Percentiles rank a stretch among this genome's conserved stretches.
Evolutionary conservation across 768 basidiomycete genomes (phyloP).

Genomic region (Tricholomella constricta): DNA sequence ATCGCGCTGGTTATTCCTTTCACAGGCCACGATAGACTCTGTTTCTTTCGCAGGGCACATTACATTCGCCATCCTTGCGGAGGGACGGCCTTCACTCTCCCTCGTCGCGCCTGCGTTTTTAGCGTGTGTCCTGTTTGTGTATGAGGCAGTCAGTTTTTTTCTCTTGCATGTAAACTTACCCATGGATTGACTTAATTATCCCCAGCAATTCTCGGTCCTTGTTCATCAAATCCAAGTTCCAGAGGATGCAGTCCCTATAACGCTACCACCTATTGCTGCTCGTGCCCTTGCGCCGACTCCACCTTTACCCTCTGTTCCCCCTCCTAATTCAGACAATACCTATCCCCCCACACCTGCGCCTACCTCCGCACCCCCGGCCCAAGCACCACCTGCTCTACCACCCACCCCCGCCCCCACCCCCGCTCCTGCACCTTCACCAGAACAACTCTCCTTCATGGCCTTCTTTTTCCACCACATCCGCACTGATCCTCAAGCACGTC

Average conservation of each 20-base stretch:
- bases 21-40: conserved; percentile 78
- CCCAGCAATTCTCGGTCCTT: conserved; percentile 80
- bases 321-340: conserved; percentile 14
- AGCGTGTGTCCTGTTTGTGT: conserved; percentile 75
- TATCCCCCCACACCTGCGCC: conserved; percentile 23
- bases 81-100: conserved; percentile 79
- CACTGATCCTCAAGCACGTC: conserved; percentile 69
- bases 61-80: conserved; percentile 83
- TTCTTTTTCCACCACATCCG: conserved; percentile 61
- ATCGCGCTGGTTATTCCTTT: conserved; percentile 81
- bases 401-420: conserved; percentile 22
- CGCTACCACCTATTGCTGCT: conserved; percentile 22
- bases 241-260: conserved; percentile 47
- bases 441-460: conserved; percentile 43
- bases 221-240: conserved; percentile 84
- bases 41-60: conserved; percentile 88
- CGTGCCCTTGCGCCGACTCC: conserved; percentile 29
- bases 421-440: conserved; percentile 22
- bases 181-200: background rate
- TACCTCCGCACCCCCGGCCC: conserved; percentile 18
- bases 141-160: conserved; percentile 66
- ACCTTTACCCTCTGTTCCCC: conserved; percentile 8
- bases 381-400: conserved; percentile 21
- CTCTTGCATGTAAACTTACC: background rate
- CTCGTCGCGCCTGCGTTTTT: conserved; percentile 85